These are phyloP conservation scores for Coffea eugenioides DNA, from an alignment of 257 asterid genomes.

Conservation along the genomic window DNA sequence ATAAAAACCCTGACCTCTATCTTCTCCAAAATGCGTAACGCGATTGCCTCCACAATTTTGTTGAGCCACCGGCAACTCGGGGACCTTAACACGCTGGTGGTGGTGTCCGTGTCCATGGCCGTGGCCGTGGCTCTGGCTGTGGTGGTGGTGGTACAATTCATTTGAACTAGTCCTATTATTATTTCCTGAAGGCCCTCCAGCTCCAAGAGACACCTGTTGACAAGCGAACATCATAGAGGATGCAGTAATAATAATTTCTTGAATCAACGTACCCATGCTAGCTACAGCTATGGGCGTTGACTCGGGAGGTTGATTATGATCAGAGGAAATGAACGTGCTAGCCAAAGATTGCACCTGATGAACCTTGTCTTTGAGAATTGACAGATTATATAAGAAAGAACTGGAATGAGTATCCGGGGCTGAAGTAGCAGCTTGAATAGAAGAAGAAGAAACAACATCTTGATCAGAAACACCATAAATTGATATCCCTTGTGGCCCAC, in stretches of 20 bases:
- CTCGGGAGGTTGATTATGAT: conserved; percentile 33
- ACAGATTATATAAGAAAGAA: conserved; percentile 58
- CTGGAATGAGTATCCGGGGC: conserved; percentile 19
- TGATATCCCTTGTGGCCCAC: conserved; percentile 35
- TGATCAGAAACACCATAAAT: conserved; percentile 29
- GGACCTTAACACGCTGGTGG: not conserved
- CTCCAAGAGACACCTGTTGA: conserved; percentile 54
- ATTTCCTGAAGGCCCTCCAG: conserved; percentile 9
- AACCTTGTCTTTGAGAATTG: conserved; percentile 58
- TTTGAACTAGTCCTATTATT: not conserved
- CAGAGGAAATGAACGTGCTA: conserved; percentile 31
- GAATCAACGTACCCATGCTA: conserved; percentile 58
- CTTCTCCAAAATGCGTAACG: conserved; percentile 3
- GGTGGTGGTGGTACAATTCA: conserved; percentile 12
- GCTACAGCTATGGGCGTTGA: conserved; percentile 48
- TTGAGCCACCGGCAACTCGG: not conserved
- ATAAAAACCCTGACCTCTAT: conserved; percentile 26
- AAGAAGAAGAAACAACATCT: conserved; percentile 22
- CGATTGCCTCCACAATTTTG: not conserved
- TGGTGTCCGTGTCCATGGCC: not conserved
- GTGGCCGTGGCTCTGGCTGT: not conserved
- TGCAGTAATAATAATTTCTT: conserved; percentile 70
- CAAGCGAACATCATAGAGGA: conserved; percentile 75
- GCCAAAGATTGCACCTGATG: conserved; percentile 64
- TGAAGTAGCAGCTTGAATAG: conserved; percentile 28